These are phyloP conservation scores for Phytophthora capsici DNA, from an alignment of 352 stramenopile species.

Conservation along the genomic window DNA sequence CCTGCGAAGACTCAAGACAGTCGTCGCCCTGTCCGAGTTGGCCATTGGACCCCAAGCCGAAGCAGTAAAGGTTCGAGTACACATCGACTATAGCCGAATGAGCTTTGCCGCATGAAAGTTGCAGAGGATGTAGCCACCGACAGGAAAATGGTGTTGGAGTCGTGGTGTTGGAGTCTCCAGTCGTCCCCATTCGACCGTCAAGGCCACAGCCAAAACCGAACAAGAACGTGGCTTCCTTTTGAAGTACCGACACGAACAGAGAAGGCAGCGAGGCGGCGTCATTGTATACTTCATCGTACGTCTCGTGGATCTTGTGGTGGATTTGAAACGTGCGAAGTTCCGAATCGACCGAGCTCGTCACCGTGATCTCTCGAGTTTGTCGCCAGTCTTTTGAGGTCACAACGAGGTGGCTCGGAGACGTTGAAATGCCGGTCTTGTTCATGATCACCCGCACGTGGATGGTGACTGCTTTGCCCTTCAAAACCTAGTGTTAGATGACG, in stretches of 20 bases:
- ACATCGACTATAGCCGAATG: slow-evolving; percentile 79
- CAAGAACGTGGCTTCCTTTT: slow-evolving; percentile 76
- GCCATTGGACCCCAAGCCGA: slow-evolving; percentile 49
- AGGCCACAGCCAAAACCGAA: slow-evolving; percentile 72
- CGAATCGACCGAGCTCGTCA: slow-evolving; percentile 50
- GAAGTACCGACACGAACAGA: slow-evolving; percentile 71
- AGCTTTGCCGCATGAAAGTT: slow-evolving; percentile 68
- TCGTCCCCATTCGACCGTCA: slow-evolving; percentile 62
- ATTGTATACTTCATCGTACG: slow-evolving; percentile 58
- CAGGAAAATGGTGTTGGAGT: slow-evolving; percentile 58
- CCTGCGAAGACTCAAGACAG: slow-evolving; percentile 61
- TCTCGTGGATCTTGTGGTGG: slow-evolving; percentile 73
- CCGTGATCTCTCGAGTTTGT: slow-evolving; percentile 50
- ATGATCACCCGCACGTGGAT: slow-evolving; percentile 71
- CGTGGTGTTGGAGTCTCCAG: slow-evolving; percentile 50
- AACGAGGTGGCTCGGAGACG: slow-evolving; percentile 51
- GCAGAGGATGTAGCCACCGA: slow-evolving; percentile 75
- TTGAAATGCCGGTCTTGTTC: slow-evolving; percentile 66
- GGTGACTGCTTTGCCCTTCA: slow-evolving; percentile 57
- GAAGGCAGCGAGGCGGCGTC: slow-evolving; percentile 55
- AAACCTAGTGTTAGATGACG: too few relatives aligned
- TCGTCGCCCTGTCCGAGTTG: slow-evolving; percentile 68
- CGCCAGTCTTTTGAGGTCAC: slow-evolving; percentile 65
- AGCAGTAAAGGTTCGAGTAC: slow-evolving; percentile 81
- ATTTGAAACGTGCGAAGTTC: slow-evolving; percentile 75